Conservation (phyloP, 495 filamentous ascomycete genomes). For the Aspergillus leporis region DNA sequence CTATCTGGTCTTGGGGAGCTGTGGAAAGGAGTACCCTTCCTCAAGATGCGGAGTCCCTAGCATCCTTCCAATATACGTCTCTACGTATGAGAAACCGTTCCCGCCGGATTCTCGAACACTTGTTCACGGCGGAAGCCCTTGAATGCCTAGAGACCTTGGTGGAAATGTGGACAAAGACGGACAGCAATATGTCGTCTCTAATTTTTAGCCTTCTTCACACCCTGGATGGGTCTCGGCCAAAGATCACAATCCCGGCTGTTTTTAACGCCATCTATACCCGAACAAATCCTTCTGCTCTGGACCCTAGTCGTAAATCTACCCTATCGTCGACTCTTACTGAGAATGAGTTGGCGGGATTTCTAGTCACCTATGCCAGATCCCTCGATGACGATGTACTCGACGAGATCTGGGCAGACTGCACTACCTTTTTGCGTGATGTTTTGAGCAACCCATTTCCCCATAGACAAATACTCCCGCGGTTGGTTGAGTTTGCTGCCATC, state of each 20-base stretch:
- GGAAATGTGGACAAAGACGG: constrained; percentile 69
- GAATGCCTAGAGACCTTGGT: constrained; percentile 92
- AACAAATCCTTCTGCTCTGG: constrained; percentile 79
- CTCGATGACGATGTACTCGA: constrained; percentile 99
- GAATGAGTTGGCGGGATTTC: constrained; percentile 78
- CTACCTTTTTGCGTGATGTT: constrained; percentile 85
- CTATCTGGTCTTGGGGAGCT: constrained; percentile 91
- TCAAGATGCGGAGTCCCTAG: constrained; percentile 68
- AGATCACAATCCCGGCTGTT: constrained; percentile 91
- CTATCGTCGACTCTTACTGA: constrained; percentile 82
- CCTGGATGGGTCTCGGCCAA: constrained; percentile 86
- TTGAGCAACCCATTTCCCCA: constrained; percentile 94
- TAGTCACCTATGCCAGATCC: constrained; percentile 84
- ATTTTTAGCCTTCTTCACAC: constrained; percentile 87
- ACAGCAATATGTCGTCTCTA: constrained; percentile 37
- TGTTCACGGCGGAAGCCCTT: constrained; percentile 91
- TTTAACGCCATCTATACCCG: constrained; percentile 97
- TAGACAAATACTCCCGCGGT: constrained; percentile 80
- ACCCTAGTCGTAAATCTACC: constrained; percentile 78
- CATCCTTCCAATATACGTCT: constrained; percentile 88
- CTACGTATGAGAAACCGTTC: constrained; percentile 86
- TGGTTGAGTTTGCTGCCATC: constrained; percentile 86
- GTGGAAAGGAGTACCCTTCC: constrained; percentile 53
- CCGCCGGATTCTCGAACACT: constrained; percentile 82
- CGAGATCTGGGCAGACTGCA: constrained; percentile 96